Conservation (phyloP, 2,329 filamentous ascomycete genomes). For the Penicillium sp. region DNA sequence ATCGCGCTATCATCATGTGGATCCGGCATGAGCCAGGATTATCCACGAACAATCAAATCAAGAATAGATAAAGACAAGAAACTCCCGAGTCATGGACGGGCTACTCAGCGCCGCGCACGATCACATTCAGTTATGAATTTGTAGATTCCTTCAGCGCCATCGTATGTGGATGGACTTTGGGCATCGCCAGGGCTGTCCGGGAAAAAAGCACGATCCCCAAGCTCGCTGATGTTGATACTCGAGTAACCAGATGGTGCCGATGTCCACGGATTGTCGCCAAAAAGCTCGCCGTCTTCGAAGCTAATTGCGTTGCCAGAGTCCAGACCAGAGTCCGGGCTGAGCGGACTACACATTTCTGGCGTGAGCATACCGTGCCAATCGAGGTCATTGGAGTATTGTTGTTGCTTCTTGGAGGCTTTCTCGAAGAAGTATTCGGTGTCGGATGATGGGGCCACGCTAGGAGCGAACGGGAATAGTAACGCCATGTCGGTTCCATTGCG, state of each 20-base stretch:
- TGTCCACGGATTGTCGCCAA: constrained; percentile 59
- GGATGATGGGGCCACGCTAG: constrained; percentile 56
- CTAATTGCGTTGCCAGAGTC: constrained; percentile 36
- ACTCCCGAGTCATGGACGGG: not conserved
- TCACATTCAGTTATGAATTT: constrained; percentile 69
- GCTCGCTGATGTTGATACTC: constrained; percentile 60
- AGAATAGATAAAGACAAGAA: constrained; percentile 10
- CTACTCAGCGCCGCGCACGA: constrained; percentile 40
- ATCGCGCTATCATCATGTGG: constrained; percentile 24
- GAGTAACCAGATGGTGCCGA: constrained; percentile 61
- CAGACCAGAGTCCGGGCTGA: constrained; percentile 28
- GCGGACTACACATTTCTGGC: constrained; percentile 34
- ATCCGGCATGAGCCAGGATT: constrained; percentile 12
- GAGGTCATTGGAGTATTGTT: constrained; percentile 46
- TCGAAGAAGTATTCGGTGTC: constrained; percentile 50
- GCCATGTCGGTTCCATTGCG: constrained; percentile 73
- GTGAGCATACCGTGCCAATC: constrained; percentile 65
- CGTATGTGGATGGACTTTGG: constrained; percentile 56
- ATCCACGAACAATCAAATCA: constrained; percentile 8
- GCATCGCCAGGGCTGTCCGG: constrained; percentile 44
- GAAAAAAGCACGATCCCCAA: constrained; percentile 46
- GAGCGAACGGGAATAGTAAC: constrained; percentile 84
- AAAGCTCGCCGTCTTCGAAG: constrained; percentile 48
- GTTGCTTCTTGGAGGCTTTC: constrained; percentile 37
- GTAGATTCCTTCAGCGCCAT: constrained; percentile 68